Base-by-base conservation (phyloP, 495 filamentous ascomycete genomes). In the Viridothelium virens region DNA sequence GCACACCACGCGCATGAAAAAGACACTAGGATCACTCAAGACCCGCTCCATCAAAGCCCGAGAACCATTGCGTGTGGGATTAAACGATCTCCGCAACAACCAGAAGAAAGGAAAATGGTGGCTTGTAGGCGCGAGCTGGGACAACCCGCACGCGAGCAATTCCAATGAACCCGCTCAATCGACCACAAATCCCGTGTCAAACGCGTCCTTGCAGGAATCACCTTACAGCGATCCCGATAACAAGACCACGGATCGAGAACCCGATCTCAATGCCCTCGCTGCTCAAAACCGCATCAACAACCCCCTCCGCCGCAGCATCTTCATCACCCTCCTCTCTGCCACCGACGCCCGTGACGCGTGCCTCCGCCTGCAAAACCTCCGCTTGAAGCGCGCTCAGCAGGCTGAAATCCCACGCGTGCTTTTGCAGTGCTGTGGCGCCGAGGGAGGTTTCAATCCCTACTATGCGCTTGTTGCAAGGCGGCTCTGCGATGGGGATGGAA, bases 71-170 rank as follows among this genome's bases (percentile, higher is more conserved):
- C 84, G 90, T 31, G 84, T 96, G 62, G 85, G 89, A 10, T 81
- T 96, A 4, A 78, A 83, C 36, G 94, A 97, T 72, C 90, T 97
- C 66, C 83, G 82, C 64, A 82, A 93, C 65, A 87, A 86, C 2
- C 87, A 91, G 31, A 91, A 88, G 69, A 91, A 89, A 76, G 94
- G 94, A 2, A 97, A 96, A 79, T 97, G 94, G 95, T 97, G 94
- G 94, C 84, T 97, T 44, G 88, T 96, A 34, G 93, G 94, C 56
- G 92, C 93, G 12, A 95, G 91, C 76, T 96, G 91, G 88, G 67
- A 65, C 62, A 68, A 76, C 7, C 66, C 71, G 3, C 69, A 74
- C 33, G 73, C 70, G 31, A 59, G 66, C 31, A 16, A 7, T 66
- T 38, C 65, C n/a, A 61, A 66, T 34, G 48, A 62, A 34, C 37